phyloP scores from a whole-genome alignment of 176 grass and related monocot genomes.

The Oropetium thomaeum region DNA sequence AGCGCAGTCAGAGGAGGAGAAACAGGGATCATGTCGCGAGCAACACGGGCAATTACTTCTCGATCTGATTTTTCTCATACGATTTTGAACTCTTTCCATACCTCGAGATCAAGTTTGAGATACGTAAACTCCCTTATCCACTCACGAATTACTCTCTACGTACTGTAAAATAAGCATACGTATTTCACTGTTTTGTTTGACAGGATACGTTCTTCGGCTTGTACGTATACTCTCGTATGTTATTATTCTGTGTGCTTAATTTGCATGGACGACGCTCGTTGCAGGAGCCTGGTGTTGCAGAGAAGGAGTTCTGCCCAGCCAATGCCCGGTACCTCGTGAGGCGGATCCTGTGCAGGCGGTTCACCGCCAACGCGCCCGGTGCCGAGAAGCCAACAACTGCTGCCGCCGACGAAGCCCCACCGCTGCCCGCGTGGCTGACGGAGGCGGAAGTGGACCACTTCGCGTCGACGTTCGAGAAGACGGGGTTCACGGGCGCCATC shows the following conservation, averaged over 20 bases:
- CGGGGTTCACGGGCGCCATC: constrained; percentile 42
- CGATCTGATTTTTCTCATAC: neutral
- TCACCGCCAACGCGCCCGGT: neutral
- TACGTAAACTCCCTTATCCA: neutral
- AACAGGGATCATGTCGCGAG: constrained; percentile 5
- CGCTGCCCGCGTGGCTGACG: constrained; percentile 33
- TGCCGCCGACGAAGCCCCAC: neutral
- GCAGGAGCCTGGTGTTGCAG: constrained; percentile 44
- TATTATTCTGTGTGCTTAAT: too few species aligned
- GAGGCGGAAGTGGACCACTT: constrained; percentile 44
- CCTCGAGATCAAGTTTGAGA: neutral
- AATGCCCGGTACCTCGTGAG: constrained; percentile 19
- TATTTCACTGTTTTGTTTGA: too few species aligned
- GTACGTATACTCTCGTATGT: too few species aligned
- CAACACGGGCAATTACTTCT: neutral
- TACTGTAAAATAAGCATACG: too few species aligned
- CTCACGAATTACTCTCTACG: too few species aligned
- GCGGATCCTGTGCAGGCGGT: constrained; percentile 20
- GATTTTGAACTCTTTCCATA: neutral
- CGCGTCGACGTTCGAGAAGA: constrained; percentile 40
- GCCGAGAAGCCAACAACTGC: neutral
- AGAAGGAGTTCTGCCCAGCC: constrained; percentile 25
- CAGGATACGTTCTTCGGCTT: too few species aligned
- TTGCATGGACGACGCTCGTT: too few species aligned
- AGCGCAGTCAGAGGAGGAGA: neutral